These are phyloP conservation scores for Mitragyna speciosa DNA, from an alignment of 257 asterid species.

Conservation along the genomic window DNA sequence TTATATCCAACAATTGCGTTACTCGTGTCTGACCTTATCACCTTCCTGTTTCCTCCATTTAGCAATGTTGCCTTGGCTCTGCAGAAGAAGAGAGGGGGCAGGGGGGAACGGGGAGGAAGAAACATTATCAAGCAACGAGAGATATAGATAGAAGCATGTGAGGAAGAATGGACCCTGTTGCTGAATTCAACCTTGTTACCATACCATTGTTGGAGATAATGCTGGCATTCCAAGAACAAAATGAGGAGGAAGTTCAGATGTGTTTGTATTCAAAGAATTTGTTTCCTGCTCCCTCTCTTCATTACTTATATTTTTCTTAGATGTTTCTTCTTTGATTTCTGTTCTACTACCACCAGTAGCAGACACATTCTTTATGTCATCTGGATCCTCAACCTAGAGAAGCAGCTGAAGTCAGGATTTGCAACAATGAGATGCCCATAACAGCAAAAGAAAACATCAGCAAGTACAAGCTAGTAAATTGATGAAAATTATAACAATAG, in stretches of 20 bases:
- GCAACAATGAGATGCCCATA: conserved; percentile 21
- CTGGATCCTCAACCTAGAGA: conserved; percentile 84
- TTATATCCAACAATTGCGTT: conserved; percentile 19
- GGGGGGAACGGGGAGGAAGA: not conserved
- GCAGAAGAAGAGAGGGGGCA: conserved; percentile 13
- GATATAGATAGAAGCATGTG: conserved; percentile 1
- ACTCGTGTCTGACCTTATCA: conserved; percentile 67
- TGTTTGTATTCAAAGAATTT: conserved; percentile 51
- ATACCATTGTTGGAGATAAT: conserved; percentile 96
- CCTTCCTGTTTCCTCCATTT: conserved; percentile 95
- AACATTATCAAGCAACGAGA: not conserved
- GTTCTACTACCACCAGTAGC: conserved; percentile 48
- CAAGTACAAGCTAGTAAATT: not conserved
- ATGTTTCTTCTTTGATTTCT: conserved; percentile 45
- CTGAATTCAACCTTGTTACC: conserved; percentile 18
- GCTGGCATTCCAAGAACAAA: conserved; percentile 94
- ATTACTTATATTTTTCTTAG: conserved; percentile 39
- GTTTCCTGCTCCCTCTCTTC: conserved; percentile 48
- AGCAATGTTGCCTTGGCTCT: conserved; percentile 93
- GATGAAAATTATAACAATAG: not conserved
- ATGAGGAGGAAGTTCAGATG: conserved; percentile 93
- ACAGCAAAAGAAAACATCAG: conserved; percentile 10
- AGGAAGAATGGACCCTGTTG: not conserved
- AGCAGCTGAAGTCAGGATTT: conserved; percentile 38
- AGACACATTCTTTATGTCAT: conserved; percentile 68